A percentile compares a stretch with the other conserved stretches of the same genome.
Evolutionary conservation across 768 basidiomycete species (phyloP).

Genomic region (Leccinum barrowsii): DNA sequence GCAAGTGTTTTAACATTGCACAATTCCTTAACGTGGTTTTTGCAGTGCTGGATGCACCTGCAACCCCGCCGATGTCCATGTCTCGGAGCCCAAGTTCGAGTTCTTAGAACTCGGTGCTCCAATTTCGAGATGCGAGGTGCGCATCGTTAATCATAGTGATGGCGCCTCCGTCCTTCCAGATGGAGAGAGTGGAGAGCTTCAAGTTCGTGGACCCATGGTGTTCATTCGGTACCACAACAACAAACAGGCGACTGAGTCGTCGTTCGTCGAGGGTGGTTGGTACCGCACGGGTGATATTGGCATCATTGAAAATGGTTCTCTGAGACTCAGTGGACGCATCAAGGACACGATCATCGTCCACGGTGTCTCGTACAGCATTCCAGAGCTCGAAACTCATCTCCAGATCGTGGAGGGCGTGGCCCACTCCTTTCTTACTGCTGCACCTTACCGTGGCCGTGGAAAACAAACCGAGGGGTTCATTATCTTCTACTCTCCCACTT

Average conservation of each 20-base stretch:
- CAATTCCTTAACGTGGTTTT: background rate
- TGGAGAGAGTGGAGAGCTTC: background rate
- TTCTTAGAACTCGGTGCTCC: background rate
- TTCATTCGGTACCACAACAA: background rate
- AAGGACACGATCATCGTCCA: conserved; percentile 42
- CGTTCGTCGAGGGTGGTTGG: background rate
- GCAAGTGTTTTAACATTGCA: background rate
- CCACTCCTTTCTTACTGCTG: background rate
- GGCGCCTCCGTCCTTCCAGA: background rate
- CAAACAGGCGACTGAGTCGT: background rate
- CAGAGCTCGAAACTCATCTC: background rate
- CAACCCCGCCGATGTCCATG: conserved; percentile 4
- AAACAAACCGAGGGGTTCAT: background rate
- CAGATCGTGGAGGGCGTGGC: background rate
- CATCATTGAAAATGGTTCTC: conserved; percentile 27
- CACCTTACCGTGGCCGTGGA: background rate
- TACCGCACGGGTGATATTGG: conserved; percentile 24
- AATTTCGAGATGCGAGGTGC: background rate
- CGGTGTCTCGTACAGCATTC: background rate
- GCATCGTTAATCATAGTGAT: background rate
- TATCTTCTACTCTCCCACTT: background rate
- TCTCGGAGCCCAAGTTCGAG: conserved; percentile 4
- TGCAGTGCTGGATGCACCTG: background rate
- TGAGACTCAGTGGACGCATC: conserved; percentile 37
- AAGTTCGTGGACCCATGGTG: background rate